Percentiles rank a stretch among this genome's conserved stretches.
Evolutionary conservation across 176 grass and related monocot species (phyloP).

Genomic region (Luzula sylvatica): DNA sequence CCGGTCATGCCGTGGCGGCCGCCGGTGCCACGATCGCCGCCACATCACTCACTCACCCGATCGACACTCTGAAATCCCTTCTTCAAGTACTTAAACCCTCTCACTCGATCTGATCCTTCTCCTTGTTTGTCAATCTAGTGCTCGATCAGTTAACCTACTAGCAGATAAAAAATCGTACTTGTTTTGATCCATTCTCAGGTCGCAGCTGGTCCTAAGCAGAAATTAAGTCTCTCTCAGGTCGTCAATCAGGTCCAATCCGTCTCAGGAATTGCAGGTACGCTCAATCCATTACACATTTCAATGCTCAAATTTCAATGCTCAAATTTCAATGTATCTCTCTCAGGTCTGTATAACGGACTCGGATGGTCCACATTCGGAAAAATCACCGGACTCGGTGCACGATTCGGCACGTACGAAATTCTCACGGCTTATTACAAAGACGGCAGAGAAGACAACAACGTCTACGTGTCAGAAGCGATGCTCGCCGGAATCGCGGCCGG

Average conservation of each 20-base stretch:
- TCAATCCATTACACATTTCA: neutral
- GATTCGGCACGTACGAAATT: conserved; percentile 86
- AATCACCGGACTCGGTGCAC: conserved; percentile 60
- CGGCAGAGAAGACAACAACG: conserved; percentile 70
- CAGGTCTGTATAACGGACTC: conserved; percentile 71
- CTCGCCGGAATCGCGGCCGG: conserved; percentile 68
- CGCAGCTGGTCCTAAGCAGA: conserved; percentile 43
- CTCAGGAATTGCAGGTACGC: conserved; percentile 53
- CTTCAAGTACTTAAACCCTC: conserved; percentile 36
- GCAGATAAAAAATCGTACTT: neutral
- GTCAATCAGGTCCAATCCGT: conserved; percentile 39
- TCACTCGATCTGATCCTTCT: neutral
- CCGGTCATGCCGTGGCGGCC: conserved; percentile 44
- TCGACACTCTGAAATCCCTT: conserved; percentile 87
- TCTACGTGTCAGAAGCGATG: conserved; percentile 77
- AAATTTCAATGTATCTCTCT: conserved; percentile 9
- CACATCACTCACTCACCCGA: conserved; percentile 46
- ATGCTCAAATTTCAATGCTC: conserved; percentile 15
- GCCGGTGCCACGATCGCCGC: conserved; percentile 41
- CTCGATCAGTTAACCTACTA: neutral
- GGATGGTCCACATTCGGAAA: conserved; percentile 70
- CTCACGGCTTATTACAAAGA: conserved; percentile 94
- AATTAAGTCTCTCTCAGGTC: conserved; percentile 53
- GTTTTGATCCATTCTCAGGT: conserved; percentile 27
- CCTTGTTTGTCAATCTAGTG: neutral